These are phyloP conservation scores for Leccinum pseudoinsigne DNA, from an alignment of 1,284 basidiomycete genomes.

Conservation along the genomic window DNA sequence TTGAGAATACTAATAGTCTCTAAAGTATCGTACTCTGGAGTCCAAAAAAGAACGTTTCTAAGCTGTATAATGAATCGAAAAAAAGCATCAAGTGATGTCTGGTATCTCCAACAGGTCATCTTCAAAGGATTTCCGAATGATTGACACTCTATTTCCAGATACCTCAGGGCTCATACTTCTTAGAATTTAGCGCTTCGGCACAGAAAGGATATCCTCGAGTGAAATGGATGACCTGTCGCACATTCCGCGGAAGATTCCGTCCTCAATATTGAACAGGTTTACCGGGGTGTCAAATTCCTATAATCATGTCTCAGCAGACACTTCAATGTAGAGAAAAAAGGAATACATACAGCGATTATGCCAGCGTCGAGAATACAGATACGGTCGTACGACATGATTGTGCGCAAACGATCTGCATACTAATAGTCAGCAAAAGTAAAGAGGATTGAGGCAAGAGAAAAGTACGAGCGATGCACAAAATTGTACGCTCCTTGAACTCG, in stretches of 20 bases:
- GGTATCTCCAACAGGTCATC: too few species aligned
- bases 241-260: slow-evolving; percentile 73
- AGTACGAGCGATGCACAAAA: slow-evolving; percentile 78
- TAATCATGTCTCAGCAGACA: background rate
- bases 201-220: slow-evolving; percentile 56
- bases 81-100: too few species aligned
- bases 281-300: slow-evolving; percentile 72
- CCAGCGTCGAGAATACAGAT: slow-evolving; percentile 79
- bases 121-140: too few species aligned
- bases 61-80: too few species aligned
- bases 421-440: background rate
- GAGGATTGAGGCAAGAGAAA: slow-evolving; percentile 10
- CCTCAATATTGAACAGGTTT: slow-evolving; percentile 53
- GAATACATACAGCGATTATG: slow-evolving; percentile 47
- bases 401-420: slow-evolving; percentile 63
- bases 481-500: slow-evolving; percentile 80
- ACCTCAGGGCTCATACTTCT: slow-evolving; percentile 13
- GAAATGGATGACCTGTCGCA: slow-evolving; percentile 70
- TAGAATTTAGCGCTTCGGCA: slow-evolving; percentile 1
- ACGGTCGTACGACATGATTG: slow-evolving; percentile 74
- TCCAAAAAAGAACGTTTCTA: too few species aligned
- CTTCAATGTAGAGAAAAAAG: background rate
- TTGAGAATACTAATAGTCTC: too few species aligned
- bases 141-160: background rate
- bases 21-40: too few species aligned